Percentiles rank a stretch among this genome's conserved stretches.
phyloP scores from a whole-genome alignment of 768 basidiomycete species.

The Amanita pseudoporphyria region DNA sequence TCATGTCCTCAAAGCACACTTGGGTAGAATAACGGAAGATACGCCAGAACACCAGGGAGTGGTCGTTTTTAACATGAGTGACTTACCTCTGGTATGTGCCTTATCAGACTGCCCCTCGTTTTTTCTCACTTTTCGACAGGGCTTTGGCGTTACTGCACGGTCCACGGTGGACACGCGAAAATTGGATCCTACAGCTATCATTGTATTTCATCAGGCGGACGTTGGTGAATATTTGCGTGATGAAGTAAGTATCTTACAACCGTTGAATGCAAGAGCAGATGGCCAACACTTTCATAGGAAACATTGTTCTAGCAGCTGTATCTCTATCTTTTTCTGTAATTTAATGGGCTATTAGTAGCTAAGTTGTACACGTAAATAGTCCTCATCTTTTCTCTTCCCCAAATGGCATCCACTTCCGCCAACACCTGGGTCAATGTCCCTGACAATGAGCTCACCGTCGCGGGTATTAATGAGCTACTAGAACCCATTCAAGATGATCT shows the following conservation, averaged over 20 bases:
- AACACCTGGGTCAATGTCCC: constrained; percentile 46
- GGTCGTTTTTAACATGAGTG: constrained; percentile 92
- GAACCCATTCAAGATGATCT: constrained; percentile 50
- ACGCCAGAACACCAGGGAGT: constrained; percentile 99
- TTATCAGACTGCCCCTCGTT: not conserved
- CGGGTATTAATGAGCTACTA: constrained; percentile 38
- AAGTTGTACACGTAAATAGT: constrained; percentile 8
- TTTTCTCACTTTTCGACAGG: constrained; percentile 36
- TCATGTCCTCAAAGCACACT: constrained; percentile 95
- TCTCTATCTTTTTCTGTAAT: too few species aligned
- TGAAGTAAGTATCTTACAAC: constrained; percentile 46
- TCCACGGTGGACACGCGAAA: constrained; percentile 96
- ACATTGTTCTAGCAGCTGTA: constrained; percentile 54
- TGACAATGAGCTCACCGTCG: constrained; percentile 48
- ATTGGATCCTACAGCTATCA: constrained; percentile 92
- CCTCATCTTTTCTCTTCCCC: constrained; percentile 9
- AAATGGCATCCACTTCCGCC: constrained; percentile 28
- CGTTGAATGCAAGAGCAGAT: not conserved
- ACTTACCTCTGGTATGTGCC: constrained; percentile 73
- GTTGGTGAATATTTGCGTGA: constrained; percentile 98
- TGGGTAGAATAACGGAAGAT: constrained; percentile 98
- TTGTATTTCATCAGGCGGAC: constrained; percentile 98
- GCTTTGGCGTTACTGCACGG: constrained; percentile 94
- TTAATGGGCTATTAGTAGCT: not conserved
- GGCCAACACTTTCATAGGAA: constrained; percentile 35